Conservation (phyloP, 352 stramenopile genomes). For the Blastocystis sp. region DNA sequence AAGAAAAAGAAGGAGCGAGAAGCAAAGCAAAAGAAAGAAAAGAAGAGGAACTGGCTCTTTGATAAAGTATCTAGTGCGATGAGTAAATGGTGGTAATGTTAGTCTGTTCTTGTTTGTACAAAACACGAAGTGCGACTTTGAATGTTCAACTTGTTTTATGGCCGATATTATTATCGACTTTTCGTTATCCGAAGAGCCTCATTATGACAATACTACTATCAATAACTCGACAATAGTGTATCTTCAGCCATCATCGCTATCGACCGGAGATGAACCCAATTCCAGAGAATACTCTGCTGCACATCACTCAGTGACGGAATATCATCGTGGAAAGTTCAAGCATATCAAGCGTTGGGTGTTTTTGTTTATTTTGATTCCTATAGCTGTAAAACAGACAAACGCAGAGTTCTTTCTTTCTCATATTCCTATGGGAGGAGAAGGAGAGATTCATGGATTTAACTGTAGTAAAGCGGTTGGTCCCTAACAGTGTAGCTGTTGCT, state of each 20-base stretch:
- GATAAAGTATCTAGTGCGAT: slow-evolving; percentile 44
- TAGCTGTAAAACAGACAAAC: background rate
- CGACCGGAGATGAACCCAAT: background rate
- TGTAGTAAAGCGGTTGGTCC: background rate
- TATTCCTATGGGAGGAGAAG: slow-evolving; percentile 47
- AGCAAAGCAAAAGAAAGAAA: slow-evolving; percentile 55
- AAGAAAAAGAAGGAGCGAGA: slow-evolving; percentile 53
- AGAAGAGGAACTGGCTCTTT: slow-evolving; percentile 49
- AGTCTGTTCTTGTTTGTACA: background rate
- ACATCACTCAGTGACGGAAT: background rate
- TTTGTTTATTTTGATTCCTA: background rate
- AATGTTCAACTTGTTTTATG: background rate
- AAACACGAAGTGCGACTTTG: background rate
- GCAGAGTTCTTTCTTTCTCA: slow-evolving; percentile 40
- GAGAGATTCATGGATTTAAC: background rate
- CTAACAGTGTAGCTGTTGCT: background rate
- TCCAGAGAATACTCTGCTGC: background rate
- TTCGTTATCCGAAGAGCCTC: background rate
- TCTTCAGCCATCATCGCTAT: background rate
- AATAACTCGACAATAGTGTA: background rate
- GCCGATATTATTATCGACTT: background rate
- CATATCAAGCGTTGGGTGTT: background rate
- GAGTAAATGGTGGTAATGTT: slow-evolving; percentile 54
- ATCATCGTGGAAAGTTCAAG: background rate
- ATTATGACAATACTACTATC: background rate